A percentile compares a stretch with the other conserved stretches of the same genome.
phyloP scores from a whole-genome alignment of 2,329 filamentous ascomycete species.

The Aspergillus texensis region DNA sequence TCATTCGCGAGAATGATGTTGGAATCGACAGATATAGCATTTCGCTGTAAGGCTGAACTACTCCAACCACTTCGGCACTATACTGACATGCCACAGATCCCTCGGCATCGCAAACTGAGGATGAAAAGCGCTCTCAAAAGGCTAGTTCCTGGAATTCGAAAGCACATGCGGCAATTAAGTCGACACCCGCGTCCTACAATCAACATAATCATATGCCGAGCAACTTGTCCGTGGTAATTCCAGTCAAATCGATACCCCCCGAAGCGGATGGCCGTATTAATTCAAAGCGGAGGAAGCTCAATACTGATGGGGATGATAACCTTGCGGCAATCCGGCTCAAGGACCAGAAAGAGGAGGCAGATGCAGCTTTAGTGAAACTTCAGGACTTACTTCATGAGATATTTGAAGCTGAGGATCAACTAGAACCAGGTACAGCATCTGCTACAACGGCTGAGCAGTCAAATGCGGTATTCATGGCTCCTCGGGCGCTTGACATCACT shows the following conservation, averaged over 20 bases:
- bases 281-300: slow-evolving; percentile 53
- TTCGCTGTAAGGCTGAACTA: slow-evolving; percentile 41
- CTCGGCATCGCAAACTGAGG: slow-evolving; percentile 29
- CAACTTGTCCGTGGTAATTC: slow-evolving; percentile 53
- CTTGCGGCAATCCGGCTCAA: slow-evolving; percentile 62
- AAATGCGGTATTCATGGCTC: slow-evolving; percentile 56
- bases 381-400: slow-evolving; percentile 70
- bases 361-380: slow-evolving; percentile 72
- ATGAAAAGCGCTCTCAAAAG: slow-evolving; percentile 25
- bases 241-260: slow-evolving; percentile 45
- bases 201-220: slow-evolving; percentile 24
- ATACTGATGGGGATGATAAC: slow-evolving; percentile 58
- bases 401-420: slow-evolving; percentile 75
- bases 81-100: slow-evolving; percentile 36
- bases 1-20: slow-evolving; percentile 60
- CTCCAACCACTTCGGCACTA: background rate
- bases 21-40: slow-evolving; percentile 48
- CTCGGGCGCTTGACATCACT: slow-evolving; percentile 36
- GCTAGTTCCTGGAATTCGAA: slow-evolving; percentile 27
- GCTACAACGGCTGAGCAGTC: slow-evolving; percentile 41
- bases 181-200: slow-evolving; percentile 42
- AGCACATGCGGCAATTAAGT: slow-evolving; percentile 41
- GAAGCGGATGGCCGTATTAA: slow-evolving; percentile 39
- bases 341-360: slow-evolving; percentile 80
- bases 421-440: slow-evolving; percentile 57